Conservation (phyloP, 805 yeast species). For the Saccharomycopsis malanga region DNA sequence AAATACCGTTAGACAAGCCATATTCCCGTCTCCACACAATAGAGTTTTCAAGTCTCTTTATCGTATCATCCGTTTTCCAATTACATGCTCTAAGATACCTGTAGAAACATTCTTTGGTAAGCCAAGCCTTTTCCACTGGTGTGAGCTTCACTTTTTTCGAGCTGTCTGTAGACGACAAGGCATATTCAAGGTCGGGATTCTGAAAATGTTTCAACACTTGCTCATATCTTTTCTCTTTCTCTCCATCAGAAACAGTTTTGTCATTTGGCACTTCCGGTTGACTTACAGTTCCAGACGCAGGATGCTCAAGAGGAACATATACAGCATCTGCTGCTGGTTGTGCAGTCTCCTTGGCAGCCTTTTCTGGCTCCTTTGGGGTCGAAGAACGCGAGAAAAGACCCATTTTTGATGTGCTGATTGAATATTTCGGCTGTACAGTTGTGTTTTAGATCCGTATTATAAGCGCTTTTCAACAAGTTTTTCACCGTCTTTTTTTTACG, state of each 20-base stretch:
- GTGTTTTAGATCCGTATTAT: no score
- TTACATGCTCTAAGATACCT: constrained; percentile 91
- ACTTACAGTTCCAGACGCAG: constrained; percentile 50
- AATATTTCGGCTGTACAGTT: no score
- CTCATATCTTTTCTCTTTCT: constrained; percentile 48
- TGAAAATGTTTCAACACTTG: constrained; percentile 59
- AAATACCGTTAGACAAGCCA: constrained; percentile 29
- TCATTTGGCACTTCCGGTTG: constrained; percentile 30
- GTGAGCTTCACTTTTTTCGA: constrained; percentile 34
- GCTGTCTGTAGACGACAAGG: constrained; percentile 44
- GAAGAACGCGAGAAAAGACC: constrained; percentile 14
- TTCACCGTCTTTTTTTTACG: no score
- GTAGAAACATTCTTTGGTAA: constrained; percentile 83
- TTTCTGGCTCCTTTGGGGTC: neutral
- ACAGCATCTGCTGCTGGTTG: constrained; percentile 4
- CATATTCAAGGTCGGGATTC: constrained; percentile 34
- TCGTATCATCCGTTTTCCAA: constrained; percentile 72
- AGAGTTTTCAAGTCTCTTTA: constrained; percentile 66
- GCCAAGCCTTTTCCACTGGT: constrained; percentile 76
- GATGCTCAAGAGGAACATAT: constrained; percentile 45
- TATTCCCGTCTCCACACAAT: constrained; percentile 87
- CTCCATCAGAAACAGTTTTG: constrained; percentile 39
- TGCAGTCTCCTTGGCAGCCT: neutral
- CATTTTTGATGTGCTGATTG: constrained; percentile 13
- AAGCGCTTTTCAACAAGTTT: no score